A percentile compares a stretch with the other conserved stretches of the same genome.
These are phyloP conservation scores for Neurospora sp. DNA, from an alignment of 495 filamentous ascomycete species.

Conservation along the genomic window DNA sequence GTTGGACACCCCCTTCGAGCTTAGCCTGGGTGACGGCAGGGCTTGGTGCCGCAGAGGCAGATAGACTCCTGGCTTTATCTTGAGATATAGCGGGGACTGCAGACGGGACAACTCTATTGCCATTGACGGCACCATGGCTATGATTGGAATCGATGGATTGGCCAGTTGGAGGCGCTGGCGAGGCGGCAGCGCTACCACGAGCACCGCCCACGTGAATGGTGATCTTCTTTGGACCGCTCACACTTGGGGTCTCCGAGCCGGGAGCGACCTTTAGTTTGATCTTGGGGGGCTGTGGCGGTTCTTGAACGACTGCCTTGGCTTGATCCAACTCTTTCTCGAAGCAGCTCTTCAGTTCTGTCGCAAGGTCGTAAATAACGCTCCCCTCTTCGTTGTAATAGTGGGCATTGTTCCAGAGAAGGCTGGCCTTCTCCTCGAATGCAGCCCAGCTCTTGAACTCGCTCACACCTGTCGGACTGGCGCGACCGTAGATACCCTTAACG, in stretches of 20 bases:
- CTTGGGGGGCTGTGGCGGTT: slow-evolving; percentile 54
- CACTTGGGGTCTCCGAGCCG: slow-evolving; percentile 22
- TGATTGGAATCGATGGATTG: slow-evolving; percentile 24
- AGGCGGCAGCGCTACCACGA: slow-evolving; percentile 39
- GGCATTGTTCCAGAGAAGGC: slow-evolving; percentile 76
- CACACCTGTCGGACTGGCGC: slow-evolving; percentile 50
- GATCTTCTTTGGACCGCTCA: slow-evolving; percentile 35
- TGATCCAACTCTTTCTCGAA: slow-evolving; percentile 56
- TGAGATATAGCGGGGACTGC: slow-evolving; percentile 14
- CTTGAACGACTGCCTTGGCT: slow-evolving; percentile 53
- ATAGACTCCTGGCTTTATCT: slow-evolving; percentile 34
- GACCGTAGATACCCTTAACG: slow-evolving; percentile 56
- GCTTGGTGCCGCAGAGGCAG: slow-evolving; percentile 35
- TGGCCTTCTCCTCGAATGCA: slow-evolving; percentile 66
- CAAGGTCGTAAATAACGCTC: slow-evolving; percentile 64
- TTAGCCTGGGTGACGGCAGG: slow-evolving; percentile 33
- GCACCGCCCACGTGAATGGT: slow-evolving; percentile 44
- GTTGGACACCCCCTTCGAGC: slow-evolving; percentile 29
- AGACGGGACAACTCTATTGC: slow-evolving; percentile 14
- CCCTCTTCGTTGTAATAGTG: slow-evolving; percentile 81
- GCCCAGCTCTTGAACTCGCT: slow-evolving; percentile 71
- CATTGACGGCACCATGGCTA: slow-evolving; percentile 19
- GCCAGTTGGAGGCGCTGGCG: slow-evolving; percentile 43
- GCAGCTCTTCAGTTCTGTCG: slow-evolving; percentile 59
- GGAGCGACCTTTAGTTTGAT: slow-evolving; percentile 62